Conservation (phyloP, 768 basidiomycete species). For the Boletales sp. region DNA sequence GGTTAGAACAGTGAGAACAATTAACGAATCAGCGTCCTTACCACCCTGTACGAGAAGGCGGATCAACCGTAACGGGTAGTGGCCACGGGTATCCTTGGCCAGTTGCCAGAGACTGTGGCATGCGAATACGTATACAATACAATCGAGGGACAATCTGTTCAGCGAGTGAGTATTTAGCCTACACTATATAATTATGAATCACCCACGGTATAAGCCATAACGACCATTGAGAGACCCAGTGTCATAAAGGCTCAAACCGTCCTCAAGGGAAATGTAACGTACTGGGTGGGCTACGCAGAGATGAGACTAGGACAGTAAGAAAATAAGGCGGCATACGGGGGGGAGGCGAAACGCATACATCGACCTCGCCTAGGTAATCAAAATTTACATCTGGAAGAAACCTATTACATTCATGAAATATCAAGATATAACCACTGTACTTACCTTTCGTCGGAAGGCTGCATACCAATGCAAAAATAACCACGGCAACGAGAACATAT, state of each 20-base stretch:
- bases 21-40: neutral
- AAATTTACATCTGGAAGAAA: neutral
- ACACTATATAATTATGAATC: neutral
- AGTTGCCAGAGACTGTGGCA: neutral
- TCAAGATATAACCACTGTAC: too few relatives aligned
- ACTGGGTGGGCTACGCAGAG: neutral
- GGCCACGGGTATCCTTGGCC: neutral
- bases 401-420: neutral
- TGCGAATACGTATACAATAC: neutral
- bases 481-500: neutral
- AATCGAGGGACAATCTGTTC: constrained; percentile 2
- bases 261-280: neutral
- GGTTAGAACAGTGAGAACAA: too few relatives aligned
- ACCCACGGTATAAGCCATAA: neutral
- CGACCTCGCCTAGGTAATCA: neutral
- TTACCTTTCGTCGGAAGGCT: neutral
- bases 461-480: neutral
- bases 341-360: neutral
- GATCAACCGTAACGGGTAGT: constrained; percentile 4
- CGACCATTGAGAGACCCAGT: neutral
- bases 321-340: neutral
- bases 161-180: neutral
- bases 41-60: constrained; percentile 24
- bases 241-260: neutral
- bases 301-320: too few relatives aligned